phyloP scores from a whole-genome alignment of 179 eudicot species.

The Nepenthes alata region DNA sequence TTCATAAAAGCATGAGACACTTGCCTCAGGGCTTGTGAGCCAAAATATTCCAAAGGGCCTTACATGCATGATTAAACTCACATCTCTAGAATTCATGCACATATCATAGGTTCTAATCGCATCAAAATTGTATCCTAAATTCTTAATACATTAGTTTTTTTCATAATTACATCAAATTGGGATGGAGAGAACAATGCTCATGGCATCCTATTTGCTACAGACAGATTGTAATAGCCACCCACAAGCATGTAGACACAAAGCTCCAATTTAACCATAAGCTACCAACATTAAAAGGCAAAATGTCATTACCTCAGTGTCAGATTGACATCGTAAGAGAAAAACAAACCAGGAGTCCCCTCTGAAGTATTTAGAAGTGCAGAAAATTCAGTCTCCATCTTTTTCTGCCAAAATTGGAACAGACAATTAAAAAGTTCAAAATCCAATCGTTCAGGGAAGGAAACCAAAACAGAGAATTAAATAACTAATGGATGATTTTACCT shows the following conservation, averaged over 20 bases:
- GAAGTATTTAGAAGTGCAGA: conserved; percentile 53
- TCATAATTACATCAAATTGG: too few relatives aligned
- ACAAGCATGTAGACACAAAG: not conserved
- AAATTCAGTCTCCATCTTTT: conserved; percentile 76
- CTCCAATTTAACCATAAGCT: not conserved
- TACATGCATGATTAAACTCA: too few relatives aligned
- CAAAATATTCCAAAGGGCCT: too few relatives aligned
- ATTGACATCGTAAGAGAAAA: conserved; percentile 86
- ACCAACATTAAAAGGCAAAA: not conserved
- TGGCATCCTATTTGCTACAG: too few relatives aligned
- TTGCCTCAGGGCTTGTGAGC: too few relatives aligned
- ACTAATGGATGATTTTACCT: conserved; percentile 27
- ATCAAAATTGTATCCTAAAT: too few relatives aligned
- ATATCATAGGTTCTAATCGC: too few relatives aligned
- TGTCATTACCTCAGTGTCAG: conserved; percentile 61
- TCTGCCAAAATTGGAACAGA: conserved; percentile 37
- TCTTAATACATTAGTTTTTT: too few relatives aligned
- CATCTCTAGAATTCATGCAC: too few relatives aligned
- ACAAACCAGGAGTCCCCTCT: conserved; percentile 64
- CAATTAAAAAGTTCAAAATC: conserved; percentile 4
- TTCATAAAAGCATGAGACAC: not conserved
- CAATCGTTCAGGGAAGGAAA: conserved; percentile 7
- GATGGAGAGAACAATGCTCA: too few relatives aligned
- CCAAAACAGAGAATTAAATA: not conserved
- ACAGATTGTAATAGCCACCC: not conserved